Evolutionary conservation across 192 early-diverging fungal genomes (phyloP).

Genomic region (Thamnidium elegans): DNA sequence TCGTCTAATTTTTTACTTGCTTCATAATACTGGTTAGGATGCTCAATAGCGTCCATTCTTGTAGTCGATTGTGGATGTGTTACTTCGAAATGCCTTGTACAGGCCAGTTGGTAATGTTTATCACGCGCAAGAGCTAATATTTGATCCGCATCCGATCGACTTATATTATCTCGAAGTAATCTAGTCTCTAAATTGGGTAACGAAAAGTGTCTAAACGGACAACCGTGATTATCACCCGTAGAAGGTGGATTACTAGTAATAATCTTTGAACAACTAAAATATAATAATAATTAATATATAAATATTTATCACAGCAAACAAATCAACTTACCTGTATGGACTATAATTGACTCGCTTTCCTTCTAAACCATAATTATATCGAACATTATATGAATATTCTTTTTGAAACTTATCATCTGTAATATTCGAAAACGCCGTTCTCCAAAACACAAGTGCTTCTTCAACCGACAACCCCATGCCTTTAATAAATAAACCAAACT

Average conservation of each 20-base stretch:
- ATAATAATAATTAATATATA: background rate
- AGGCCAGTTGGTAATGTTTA: slow-evolving; percentile 91
- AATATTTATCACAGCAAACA: background rate
- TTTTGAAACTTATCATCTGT: slow-evolving; percentile 93
- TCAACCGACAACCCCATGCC: slow-evolving; percentile 86
- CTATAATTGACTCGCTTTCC: slow-evolving; percentile 80
- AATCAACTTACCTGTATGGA: slow-evolving; percentile 57
- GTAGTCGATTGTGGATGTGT: slow-evolving; percentile 44
- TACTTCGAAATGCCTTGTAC: slow-evolving; percentile 84
- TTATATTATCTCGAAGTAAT: slow-evolving; percentile 55
- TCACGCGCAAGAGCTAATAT: slow-evolving; percentile 63
- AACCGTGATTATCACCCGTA: slow-evolving; percentile 88
- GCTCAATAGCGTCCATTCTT: slow-evolving; percentile 70
- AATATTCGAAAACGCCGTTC: slow-evolving; percentile 71
- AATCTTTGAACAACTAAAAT: slow-evolving; percentile 75
- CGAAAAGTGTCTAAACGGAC: slow-evolving; percentile 88
- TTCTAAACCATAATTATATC: slow-evolving; percentile 95
- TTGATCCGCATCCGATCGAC: slow-evolving; percentile 60
- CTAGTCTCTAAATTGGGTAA: slow-evolving; percentile 58
- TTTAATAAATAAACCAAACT: slow-evolving; percentile 93
- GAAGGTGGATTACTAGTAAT: slow-evolving; percentile 78
- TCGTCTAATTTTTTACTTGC: slow-evolving; percentile 15
- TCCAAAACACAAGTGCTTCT: slow-evolving; percentile 92
- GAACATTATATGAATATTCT: slow-evolving; percentile 90
- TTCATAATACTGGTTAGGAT: slow-evolving; percentile 96